Evolutionary conservation across 1,139 yeast genomes (phyloP), one percentile per base, ranked within the genome.

Genomic region (Candida gigantensis): DNA sequence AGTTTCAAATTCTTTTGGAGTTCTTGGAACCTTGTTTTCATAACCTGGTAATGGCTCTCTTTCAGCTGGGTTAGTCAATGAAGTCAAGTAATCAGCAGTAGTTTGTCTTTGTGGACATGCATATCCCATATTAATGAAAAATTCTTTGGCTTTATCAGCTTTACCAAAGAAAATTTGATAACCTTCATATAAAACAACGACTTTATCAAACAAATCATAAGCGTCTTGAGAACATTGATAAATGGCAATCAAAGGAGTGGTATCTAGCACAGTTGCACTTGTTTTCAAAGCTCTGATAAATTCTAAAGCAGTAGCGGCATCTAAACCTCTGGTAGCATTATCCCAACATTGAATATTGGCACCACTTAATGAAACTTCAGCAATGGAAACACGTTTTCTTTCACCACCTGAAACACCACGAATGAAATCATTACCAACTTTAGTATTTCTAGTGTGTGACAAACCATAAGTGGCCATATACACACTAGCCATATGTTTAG

Each of bases 11-110:
- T 59, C 63, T 20, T 38, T 36, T 5, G 63, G 46, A 6, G 61
- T 46, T 15, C 45, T 42, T 6, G 65, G 65, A 1, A 57, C 62
- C 35, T 45, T 51, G 14, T 35, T 36, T 39, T 61, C 64, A 41
- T 51, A 71, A 2, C 88, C 92, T 13, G 62, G 56, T 36, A 58
- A 58, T 8, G 75, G 59, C 9, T 64, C 58, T 57, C 92, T 73
- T 55, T 82, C 90, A 5, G 68, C 60, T 8, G 92, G 88, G 49
- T 79, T 79, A 2, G 94, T 82, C 32, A 84, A 64, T 1, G 90
- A 77, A 3, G 95, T 85, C 51, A 86, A 68, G 58, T 76, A 87
- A 57, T 87, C 96, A 17, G 90, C 87, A 41, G 92, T 82, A 6
- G 94, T 82, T 64, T 84, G 89, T 58, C 95, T 78, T 24, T 74